These are phyloP conservation scores for Magnusiomyces paraingens DNA, from an alignment of 1,139 yeast genomes.

Conservation along the genomic window DNA sequence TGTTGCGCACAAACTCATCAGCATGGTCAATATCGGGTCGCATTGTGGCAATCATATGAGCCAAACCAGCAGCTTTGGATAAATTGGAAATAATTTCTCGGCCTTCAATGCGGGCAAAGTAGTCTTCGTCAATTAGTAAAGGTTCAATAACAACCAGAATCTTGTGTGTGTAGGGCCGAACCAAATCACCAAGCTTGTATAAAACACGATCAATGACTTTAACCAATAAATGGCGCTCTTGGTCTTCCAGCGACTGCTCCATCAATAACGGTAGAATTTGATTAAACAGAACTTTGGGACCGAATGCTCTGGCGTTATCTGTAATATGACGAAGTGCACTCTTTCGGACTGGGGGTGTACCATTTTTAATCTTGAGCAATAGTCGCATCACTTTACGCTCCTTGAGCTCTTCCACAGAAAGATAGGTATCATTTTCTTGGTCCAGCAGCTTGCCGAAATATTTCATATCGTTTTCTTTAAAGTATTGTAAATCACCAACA, in stretches of 20 bases:
- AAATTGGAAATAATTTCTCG: conserved; percentile 70
- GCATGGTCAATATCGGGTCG: conserved; percentile 77
- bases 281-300: conserved; percentile 63
- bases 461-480: conserved; percentile 65
- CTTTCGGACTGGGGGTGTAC: conserved; percentile 61
- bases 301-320: conserved; percentile 57
- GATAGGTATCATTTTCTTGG: conserved; percentile 28
- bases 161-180: conserved; percentile 69
- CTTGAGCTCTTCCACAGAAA: conserved; percentile 48
- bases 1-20: conserved; percentile 76
- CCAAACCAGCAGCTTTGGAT: conserved; percentile 76
- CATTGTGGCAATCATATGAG: conserved; percentile 67
- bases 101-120: conserved; percentile 66
- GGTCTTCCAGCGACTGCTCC: conserved; percentile 70
- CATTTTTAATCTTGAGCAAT: conserved; percentile 69
- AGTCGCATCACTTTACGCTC: conserved; percentile 60
- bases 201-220: conserved; percentile 69
- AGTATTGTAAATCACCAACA: conserved; percentile 53
- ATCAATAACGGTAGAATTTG: conserved; percentile 66
- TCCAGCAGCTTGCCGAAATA: conserved; percentile 60
- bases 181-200: conserved; percentile 54
- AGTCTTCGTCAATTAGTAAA: conserved; percentile 71
- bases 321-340: conserved; percentile 63
- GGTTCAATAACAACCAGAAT: conserved; percentile 75
- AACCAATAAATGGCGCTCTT: conserved; percentile 75